These are phyloP conservation scores for Alnus rubra DNA, from an alignment of 306 rosid genomes.

Conservation along the genomic window DNA sequence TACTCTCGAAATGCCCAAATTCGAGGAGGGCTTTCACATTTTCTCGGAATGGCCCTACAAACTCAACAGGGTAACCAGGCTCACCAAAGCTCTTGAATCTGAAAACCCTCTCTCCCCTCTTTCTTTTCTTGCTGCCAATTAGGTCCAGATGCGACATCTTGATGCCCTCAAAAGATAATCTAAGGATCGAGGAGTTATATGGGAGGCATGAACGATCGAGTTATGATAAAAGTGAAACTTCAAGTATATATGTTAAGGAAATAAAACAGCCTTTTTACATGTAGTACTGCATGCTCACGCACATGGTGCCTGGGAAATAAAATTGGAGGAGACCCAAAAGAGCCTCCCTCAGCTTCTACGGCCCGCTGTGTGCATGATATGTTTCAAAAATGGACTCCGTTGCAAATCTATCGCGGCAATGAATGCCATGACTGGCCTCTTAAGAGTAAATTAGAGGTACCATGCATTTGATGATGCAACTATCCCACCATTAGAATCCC, in stretches of 20 bases:
- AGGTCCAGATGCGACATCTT: constrained; percentile 61
- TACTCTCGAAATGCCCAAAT: constrained; percentile 62
- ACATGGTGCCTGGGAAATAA: constrained; percentile 58
- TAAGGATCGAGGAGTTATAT: not conserved
- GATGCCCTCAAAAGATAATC: not conserved
- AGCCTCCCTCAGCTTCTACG: constrained; percentile 28
- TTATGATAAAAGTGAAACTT: constrained; percentile 5
- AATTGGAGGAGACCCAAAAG: constrained; percentile 45
- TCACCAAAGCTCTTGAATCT: constrained; percentile 81
- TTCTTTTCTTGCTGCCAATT: constrained; percentile 64
- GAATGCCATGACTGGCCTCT: constrained; percentile 44
- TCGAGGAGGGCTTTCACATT: constrained; percentile 69
- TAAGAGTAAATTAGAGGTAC: constrained; percentile 52
- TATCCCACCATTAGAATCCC: constrained; percentile 26
- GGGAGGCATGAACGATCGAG: not conserved
- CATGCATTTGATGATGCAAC: constrained; percentile 47
- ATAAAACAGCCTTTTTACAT: constrained; percentile 18
- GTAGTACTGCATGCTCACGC: constrained; percentile 37
- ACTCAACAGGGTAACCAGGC: constrained; percentile 63
- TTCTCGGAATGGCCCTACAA: constrained; percentile 57
- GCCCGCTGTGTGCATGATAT: constrained; percentile 60
- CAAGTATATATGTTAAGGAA: constrained; percentile 33
- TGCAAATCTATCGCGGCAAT: constrained; percentile 40
- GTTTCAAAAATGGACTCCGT: constrained; percentile 49
- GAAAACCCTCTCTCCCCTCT: constrained; percentile 73